Evolutionary conservation across 352 stramenopile species (phyloP), one percentile per base, ranked within the genome.

Genomic region (Phytophthora sansomeana): DNA sequence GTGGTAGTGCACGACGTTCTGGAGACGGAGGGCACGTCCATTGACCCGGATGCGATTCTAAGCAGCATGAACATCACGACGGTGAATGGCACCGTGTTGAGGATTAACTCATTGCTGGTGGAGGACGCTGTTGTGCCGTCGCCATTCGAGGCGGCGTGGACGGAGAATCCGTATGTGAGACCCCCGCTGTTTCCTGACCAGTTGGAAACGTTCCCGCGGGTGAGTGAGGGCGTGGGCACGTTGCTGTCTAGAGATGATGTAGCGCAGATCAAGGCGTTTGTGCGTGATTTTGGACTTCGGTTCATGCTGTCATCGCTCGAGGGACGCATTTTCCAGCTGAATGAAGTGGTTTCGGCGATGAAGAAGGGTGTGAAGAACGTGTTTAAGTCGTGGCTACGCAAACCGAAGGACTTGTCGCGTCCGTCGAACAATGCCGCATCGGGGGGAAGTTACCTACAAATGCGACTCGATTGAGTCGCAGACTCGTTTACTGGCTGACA

Each of bases 321-420:
- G 50, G 60, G 81, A 36, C 90, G 89, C 6, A 87, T 98, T 26
- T 85, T 90, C 19, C 83, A 92, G 56, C 66, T 98, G 3, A 97
- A 98, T 58, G 84, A 96, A 55, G 77, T 90, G 26, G 91, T 98
- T 6, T 96, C 88, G 4, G 90, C 87, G 6, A 93, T 92, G 76
- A 93, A 96, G 42, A 97, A 97, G 49, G 92, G 92, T 30, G 87
- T 98, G 44, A 97, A 97, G 62, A 97, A 97, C 53, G 85, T 97
- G 17, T 91, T 97, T 60, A 96, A 96, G 70, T 97, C 87, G 43
- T 97, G 90, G 89, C 72, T 95, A 39, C 89, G 87, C n/a, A 96
- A 97, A 65, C 87, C 90, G 4, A 93, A 95, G 43, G 90, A 96
- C 53, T 63, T 92, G 6, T 42, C 36, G 19, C 67, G 75, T 30